Base-by-base conservation (phyloP, 148 eudicot genomes). In the Chenopodium berlandieri region DNA sequence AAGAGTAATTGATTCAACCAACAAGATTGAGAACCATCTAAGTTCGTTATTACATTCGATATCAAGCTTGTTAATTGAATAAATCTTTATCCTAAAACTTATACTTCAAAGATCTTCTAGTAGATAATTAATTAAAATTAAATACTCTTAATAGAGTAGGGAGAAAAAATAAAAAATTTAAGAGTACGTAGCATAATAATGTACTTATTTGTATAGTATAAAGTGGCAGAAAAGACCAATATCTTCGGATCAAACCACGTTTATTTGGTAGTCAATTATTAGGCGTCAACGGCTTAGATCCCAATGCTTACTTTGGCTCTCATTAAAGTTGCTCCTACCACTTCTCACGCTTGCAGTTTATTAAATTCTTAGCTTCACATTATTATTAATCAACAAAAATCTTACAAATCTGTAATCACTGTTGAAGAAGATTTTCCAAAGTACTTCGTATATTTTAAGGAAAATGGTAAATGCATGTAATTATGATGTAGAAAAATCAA, bases 221-320 rank as follows among this genome's bases (percentile, higher is more conserved):
- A 70, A 40, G 9, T 22, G 17, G 30, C 58, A 44, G 34, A 56
- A 20, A 63, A 60, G 65, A 58, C 54, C 76, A 70, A 56, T 56
- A 52, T 83, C 22, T 69, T 83, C 71, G 82, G 83, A 80, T 84
- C 80, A 84, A 75, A 19, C 37, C 74, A 56, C 74, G 75, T 16
- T 31, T 31, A 31, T 31, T 40, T 80, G 66, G 75, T 25, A 54
- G 37, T 71, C 84, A 82, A 69, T 85, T 14, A 79, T 75, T 69
- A 69, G 77, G 30, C 76, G 87, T 85, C 87, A 85, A 85, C 84
- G 74, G 64, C 69, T 22, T 82, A 17, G 77, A 82, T 85, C 87
- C 87, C 87, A 9, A 85, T 23, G 81, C 77, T 68, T 6, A 34
- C 47, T 64, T 30, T 60, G 54, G 73, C 65, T 76, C 37, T 54